These are phyloP conservation scores for Pilobolus umbonatus DNA, from an alignment of 192 early-diverging fungal genomes.

Conservation along the genomic window DNA sequence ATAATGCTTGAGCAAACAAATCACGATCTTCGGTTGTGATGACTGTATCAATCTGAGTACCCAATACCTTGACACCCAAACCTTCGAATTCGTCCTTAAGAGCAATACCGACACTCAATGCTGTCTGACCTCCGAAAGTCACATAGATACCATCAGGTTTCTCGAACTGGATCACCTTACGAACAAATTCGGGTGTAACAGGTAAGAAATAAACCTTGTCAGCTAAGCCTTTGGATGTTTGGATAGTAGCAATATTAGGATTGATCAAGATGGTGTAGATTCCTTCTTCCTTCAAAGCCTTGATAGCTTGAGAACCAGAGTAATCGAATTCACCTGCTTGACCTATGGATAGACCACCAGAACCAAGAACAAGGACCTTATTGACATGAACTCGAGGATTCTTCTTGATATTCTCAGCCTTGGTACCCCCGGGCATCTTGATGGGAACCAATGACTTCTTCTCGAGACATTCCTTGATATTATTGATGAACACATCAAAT, in stretches of 20 bases:
- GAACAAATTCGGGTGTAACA: conserved; percentile 89
- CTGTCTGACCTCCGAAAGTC: conserved; percentile 99
- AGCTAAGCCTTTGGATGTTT: conserved; percentile 94
- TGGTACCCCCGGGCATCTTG: conserved; percentile 57
- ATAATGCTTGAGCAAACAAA: conserved; percentile 83
- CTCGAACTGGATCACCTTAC: conserved; percentile 93
- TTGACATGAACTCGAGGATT: conserved; percentile 63
- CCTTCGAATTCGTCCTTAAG: conserved; percentile 88
- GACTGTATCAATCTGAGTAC: conserved; percentile 94
- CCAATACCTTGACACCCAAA: conserved; percentile 88
- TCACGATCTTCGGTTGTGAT: conserved; percentile 98
- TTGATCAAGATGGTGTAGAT: conserved; percentile 97
- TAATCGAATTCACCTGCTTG: conserved; percentile 99
- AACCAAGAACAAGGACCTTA: conserved; percentile 95
- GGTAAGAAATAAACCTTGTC: conserved; percentile 98
- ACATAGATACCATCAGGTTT: conserved; percentile 97
- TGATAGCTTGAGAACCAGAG: conserved; percentile 95
- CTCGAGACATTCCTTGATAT: conserved; percentile 63
- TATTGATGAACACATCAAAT: conserved; percentile 91
- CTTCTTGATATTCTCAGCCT: conserved; percentile 39
- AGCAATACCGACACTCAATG: conserved; percentile 92
- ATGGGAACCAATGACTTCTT: conserved; percentile 76
- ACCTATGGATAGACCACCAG: conserved; percentile 95
- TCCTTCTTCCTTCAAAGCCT: conserved; percentile 97
- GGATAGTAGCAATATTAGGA: conserved; percentile 99